Percentiles rank a stretch among this genome's conserved stretches.
Evolutionary conservation across 2,329 filamentous ascomycete genomes (phyloP).

Genomic region (Blumeriella jaapii): DNA sequence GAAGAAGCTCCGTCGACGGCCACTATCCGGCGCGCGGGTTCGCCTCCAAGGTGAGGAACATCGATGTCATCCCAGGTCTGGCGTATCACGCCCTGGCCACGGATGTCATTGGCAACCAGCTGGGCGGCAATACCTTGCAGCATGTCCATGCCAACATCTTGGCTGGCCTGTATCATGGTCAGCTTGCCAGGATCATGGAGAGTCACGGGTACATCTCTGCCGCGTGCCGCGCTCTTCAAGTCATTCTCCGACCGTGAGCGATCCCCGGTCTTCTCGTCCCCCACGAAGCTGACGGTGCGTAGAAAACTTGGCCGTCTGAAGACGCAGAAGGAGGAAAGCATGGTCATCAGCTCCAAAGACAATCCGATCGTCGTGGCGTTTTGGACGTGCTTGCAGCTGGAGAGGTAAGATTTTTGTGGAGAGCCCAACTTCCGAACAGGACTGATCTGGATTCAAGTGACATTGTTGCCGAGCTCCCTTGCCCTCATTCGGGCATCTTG

Average conservation of each 20-base stretch:
- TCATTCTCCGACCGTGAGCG: slow-evolving; percentile 56
- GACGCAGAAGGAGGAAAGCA: slow-evolving; percentile 27
- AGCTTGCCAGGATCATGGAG: slow-evolving; percentile 75
- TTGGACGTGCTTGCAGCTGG: slow-evolving; percentile 88
- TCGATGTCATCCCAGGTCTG: slow-evolving; percentile 79
- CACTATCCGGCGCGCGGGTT: slow-evolving; percentile 10
- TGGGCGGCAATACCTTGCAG: slow-evolving; percentile 69
- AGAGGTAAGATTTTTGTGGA: slow-evolving; percentile 54
- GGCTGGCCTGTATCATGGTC: slow-evolving; percentile 79
- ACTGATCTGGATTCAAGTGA: slow-evolving; percentile 44
- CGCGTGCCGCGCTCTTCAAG: slow-evolving; percentile 48
- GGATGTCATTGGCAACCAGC: slow-evolving; percentile 73
- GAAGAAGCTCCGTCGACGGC: slow-evolving; percentile 41
- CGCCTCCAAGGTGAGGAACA: slow-evolving; percentile 40
- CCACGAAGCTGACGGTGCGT: slow-evolving; percentile 5
- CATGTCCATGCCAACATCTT: slow-evolving; percentile 79
- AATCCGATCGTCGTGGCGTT: slow-evolving; percentile 67
- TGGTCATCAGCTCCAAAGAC: slow-evolving; percentile 28
- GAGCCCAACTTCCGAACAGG: background rate
- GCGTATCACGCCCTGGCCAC: slow-evolving; percentile 82
- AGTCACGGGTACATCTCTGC: slow-evolving; percentile 56
- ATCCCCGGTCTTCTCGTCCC: background rate
- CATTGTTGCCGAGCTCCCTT: slow-evolving; percentile 73
- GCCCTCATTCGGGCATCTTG: slow-evolving; percentile 50
- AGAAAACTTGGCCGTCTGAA: slow-evolving; percentile 29